Evolutionary conservation across 2,329 filamentous ascomycete species (phyloP), one percentile per base, ranked within the genome.

Genomic region (Diaporthe ilicicola): DNA sequence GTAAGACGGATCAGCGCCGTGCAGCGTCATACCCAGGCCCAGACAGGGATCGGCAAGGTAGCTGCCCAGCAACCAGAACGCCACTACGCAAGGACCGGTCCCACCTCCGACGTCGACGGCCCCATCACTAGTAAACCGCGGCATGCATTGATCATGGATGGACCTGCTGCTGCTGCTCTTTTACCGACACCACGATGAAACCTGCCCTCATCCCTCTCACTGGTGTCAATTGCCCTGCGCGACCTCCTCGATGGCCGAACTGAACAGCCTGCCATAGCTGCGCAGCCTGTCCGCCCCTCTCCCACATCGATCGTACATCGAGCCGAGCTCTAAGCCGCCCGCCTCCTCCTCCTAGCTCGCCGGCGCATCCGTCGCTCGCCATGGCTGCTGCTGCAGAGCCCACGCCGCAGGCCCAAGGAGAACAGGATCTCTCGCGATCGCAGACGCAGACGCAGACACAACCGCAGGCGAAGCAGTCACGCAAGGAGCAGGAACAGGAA

Each of bases 201-300:
- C 29, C n/a, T 24, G 9, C 42, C 2, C 0, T 37, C 3, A 8
- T 27, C 6, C n/a, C 13, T 8, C 29, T 24, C 13, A 22, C 44
- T 2, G 27, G 42, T 50, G 29, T 12, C 59, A 48, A 50, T 37
- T 50, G 29, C 59, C 13, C n/a, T 37, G 12, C 29, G 2, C 59
- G 59, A 27, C 59, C 59, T 64, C 59, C n/a, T 24, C 46, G 44
- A 50, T 50, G 59, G 59, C 59, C 59, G 9, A 50, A 64, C n/a
- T 64, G 59, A 64, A 37, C 7, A 19, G 42, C 29, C 44, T 37
- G n/a, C n/a, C 59, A 32, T 50, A 19, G 34, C 1, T 8, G 4
- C 8, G 19, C n/a, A 50, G n/a, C 59, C 42, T 17, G n/a, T n/a
- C n/a, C n/a, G n/a, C 5, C 17, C 34, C 8, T 15, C 10, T n/a